Evolutionary conservation across 208 protist species (phyloP).

Genomic region (Porcisia hertigi): DNA sequence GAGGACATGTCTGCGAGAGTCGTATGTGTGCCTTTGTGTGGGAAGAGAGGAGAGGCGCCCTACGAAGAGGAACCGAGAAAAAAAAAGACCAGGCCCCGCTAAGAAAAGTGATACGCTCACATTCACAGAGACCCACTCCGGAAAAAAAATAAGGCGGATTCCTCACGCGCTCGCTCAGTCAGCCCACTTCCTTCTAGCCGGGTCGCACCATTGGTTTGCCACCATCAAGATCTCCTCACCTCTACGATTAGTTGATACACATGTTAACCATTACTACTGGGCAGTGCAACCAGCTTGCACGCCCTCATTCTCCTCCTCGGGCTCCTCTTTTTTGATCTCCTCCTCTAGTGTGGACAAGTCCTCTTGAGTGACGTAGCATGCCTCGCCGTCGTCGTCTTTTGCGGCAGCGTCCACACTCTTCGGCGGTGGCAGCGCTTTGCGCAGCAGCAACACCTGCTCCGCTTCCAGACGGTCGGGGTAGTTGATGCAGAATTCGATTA

Average conservation of each 20-base stretch:
- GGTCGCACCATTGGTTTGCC: no score
- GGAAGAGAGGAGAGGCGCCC: neutral
- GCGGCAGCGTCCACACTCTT: slow-evolving; percentile 36
- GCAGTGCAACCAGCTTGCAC: slow-evolving; percentile 38
- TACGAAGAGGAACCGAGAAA: neutral
- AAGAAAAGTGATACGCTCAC: neutral
- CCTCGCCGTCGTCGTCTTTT: slow-evolving; percentile 32
- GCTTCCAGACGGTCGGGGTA: slow-evolving; percentile 58
- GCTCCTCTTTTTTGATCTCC: slow-evolving; percentile 54
- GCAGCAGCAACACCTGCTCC: slow-evolving; percentile 42
- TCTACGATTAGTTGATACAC: neutral
- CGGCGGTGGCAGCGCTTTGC: slow-evolving; percentile 48
- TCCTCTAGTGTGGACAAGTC: slow-evolving; percentile 36
- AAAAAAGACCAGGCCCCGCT: neutral
- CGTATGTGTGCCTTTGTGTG: neutral
- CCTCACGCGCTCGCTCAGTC: no score
- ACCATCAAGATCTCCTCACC: neutral
- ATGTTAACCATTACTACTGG: slow-evolving; percentile 35
- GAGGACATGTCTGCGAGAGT: neutral
- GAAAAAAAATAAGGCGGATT: neutral
- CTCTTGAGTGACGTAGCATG: slow-evolving; percentile 59
- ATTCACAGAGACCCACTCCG: neutral
- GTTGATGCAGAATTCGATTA: slow-evolving; percentile 72
- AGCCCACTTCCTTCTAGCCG: no score
- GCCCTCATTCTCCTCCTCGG: slow-evolving; percentile 50